These are phyloP conservation scores for Cystobasidium pallidum DNA, from an alignment of 1,284 basidiomycete genomes.

Conservation along the genomic window DNA sequence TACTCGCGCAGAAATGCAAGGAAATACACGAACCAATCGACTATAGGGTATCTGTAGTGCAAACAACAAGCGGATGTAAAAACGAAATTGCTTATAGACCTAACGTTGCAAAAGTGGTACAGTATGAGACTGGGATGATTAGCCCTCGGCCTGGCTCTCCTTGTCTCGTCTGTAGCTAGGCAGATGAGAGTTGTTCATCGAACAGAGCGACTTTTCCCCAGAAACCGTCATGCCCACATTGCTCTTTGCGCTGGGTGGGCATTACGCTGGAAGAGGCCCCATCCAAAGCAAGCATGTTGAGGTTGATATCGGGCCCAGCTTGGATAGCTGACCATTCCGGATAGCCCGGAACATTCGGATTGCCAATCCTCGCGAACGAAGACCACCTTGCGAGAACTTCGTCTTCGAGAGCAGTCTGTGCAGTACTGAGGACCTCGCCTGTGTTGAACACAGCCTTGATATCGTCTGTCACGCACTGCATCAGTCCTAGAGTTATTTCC, in stretches of 20 bases:
- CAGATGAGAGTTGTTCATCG: conserved; percentile 20
- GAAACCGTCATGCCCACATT: conserved; percentile 34
- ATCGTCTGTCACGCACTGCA: conserved; percentile 44
- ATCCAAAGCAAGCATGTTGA: conserved; percentile 46
- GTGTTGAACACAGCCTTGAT: conserved; percentile 46
- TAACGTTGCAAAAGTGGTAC: no score
- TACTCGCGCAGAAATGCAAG: no score
- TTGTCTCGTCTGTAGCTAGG: background rate
- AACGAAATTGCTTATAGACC: no score
- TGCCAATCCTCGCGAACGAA: conserved; percentile 45
- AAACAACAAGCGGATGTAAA: no score
- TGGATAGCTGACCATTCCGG: conserved; percentile 36
- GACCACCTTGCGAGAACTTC: conserved; percentile 48
- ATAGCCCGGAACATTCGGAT: conserved; percentile 43
- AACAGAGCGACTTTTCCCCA: conserved; percentile 31
- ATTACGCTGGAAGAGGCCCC: conserved; percentile 22
- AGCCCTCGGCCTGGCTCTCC: no score
- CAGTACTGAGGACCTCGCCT: conserved; percentile 2
- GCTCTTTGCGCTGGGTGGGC: conserved; percentile 19
- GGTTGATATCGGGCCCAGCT: conserved; percentile 13
- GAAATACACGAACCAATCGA: background rate
- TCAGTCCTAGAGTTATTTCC: no score
- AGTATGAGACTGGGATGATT: no score
- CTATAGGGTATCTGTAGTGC: no score
- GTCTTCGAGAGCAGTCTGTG: conserved; percentile 28